These are phyloP conservation scores for Tolypocladium paradoxum DNA, from an alignment of 2,329 filamentous ascomycete genomes.

Conservation along the genomic window DNA sequence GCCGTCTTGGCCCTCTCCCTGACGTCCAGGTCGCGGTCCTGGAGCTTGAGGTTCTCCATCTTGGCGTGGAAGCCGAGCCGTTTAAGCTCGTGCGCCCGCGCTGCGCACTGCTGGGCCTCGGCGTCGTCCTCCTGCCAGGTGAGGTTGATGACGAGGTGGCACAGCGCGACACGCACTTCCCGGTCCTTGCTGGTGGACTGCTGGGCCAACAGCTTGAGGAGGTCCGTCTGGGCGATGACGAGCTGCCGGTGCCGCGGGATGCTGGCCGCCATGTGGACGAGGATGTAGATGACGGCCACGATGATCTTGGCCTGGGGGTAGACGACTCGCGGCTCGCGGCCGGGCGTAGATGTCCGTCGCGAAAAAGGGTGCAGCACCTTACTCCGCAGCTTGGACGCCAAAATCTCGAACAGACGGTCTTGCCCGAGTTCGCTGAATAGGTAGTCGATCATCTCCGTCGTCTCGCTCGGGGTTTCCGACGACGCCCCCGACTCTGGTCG, in stretches of 20 bases:
- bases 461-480: slow-evolving; percentile 38
- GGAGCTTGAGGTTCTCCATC: slow-evolving; percentile 47
- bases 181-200: slow-evolving; percentile 64
- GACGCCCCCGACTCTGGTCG: slow-evolving; percentile 38
- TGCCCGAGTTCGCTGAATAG: slow-evolving; percentile 67
- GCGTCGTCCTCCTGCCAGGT: slow-evolving; percentile 67
- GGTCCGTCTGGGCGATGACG: slow-evolving; percentile 63
- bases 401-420: slow-evolving; percentile 67
- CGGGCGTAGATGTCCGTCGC: slow-evolving; percentile 23
- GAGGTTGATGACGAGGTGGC: slow-evolving; percentile 78
- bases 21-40: slow-evolving; percentile 71
- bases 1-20: slow-evolving; percentile 75
- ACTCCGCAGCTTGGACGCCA: slow-evolving; percentile 66
- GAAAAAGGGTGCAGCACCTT: slow-evolving; percentile 43
- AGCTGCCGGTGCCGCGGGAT: slow-evolving; percentile 66
- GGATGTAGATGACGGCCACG: slow-evolving; percentile 65
- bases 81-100: slow-evolving; percentile 58
- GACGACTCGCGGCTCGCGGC: slow-evolving; percentile 37
- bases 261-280: slow-evolving; percentile 83
- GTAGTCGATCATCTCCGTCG: slow-evolving; percentile 71
- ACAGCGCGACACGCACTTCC: slow-evolving; percentile 66
- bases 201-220: slow-evolving; percentile 61
- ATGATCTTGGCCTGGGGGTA: slow-evolving; percentile 60
- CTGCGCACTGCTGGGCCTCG: slow-evolving; percentile 54
- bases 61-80: slow-evolving; percentile 60